Evolutionary conservation across 140 eudicot genomes (phyloP).

Genomic region (Stevia rebaudiana): DNA sequence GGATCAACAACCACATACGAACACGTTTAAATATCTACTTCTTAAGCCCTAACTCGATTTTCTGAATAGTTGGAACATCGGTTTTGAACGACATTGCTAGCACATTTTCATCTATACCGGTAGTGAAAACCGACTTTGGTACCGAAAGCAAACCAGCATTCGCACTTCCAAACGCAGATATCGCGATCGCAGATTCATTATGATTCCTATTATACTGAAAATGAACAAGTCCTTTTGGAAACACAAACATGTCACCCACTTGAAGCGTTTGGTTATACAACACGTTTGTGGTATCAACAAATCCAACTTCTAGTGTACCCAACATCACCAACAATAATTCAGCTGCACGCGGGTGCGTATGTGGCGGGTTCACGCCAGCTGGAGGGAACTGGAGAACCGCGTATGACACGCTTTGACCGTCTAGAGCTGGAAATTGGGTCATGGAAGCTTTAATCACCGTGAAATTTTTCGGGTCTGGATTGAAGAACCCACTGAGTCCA

Average conservation of each 20-base stretch:
- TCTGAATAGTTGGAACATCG: conserved; percentile 28
- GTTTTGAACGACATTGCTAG: conserved; percentile 34
- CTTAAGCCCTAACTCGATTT: conserved; percentile 31
- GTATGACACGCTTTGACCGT: conserved; percentile 39
- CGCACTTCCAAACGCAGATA: conserved; percentile 39
- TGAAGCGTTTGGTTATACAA: conserved; percentile 33
- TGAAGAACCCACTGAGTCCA: conserved; percentile 18
- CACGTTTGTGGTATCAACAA: conserved; percentile 31
- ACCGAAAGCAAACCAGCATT: conserved; percentile 31
- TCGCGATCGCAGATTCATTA: conserved; percentile 25
- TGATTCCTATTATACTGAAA: conserved; percentile 38
- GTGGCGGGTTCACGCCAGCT: conserved; percentile 38
- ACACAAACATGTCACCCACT: conserved; percentile 39
- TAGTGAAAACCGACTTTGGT: conserved; percentile 34
- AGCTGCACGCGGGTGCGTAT: conserved; percentile 42
- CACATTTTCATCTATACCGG: conserved; percentile 29
- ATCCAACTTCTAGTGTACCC: conserved; percentile 40
- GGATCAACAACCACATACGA: background rate
- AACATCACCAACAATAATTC: conserved; percentile 27
- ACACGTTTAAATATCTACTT: conserved; percentile 11
- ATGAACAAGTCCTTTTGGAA: conserved; percentile 41
- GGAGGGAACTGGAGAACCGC: conserved; percentile 40
- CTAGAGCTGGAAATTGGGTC: conserved; percentile 31
- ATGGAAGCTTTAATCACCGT: conserved; percentile 33
- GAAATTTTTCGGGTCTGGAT: conserved; percentile 24